These are phyloP conservation scores for Marchantia polymorpha DNA, from an alignment of 225 moss, liverwort and hornwort genomes.

Conservation along the genomic window DNA sequence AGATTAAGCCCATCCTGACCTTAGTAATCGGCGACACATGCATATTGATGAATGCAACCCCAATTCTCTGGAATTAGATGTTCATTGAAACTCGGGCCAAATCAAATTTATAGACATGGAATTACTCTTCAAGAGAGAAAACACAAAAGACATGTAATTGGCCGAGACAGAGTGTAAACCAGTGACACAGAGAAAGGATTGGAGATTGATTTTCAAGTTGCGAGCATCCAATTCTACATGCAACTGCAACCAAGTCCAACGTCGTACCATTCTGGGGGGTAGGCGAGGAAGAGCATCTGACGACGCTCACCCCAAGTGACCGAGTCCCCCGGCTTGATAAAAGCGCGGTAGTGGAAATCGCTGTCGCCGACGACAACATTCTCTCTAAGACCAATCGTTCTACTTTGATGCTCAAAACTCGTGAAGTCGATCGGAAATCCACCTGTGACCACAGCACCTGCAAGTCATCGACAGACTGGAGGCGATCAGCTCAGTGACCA, in stretches of 20 bases:
- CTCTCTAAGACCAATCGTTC: no score
- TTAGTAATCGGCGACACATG: no score
- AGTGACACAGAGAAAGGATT: background rate
- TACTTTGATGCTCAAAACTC: no score
- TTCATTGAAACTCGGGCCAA: background rate
- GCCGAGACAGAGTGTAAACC: no score
- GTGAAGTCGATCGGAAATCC: no score
- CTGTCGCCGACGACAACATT: background rate
- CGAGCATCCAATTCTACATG: background rate
- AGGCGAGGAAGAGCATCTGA: conserved; percentile 1
- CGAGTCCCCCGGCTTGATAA: background rate
- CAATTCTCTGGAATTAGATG: background rate
- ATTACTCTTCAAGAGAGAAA: background rate
- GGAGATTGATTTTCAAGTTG: background rate
- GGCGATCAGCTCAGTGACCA: no score
- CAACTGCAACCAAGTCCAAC: background rate
- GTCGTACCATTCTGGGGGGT: conserved; percentile 6
- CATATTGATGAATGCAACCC: background rate
- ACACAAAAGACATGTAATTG: background rate
- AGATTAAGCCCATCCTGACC: background rate
- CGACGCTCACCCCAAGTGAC: background rate
- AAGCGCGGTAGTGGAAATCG: background rate
- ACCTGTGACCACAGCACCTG: no score
- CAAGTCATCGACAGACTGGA: no score
- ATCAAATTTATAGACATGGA: background rate